Percentiles rank a stretch among this genome's conserved stretches.
These are phyloP conservation scores for Chamaenerion angustifolium DNA, from an alignment of 345 rosid species.

Conservation along the genomic window DNA sequence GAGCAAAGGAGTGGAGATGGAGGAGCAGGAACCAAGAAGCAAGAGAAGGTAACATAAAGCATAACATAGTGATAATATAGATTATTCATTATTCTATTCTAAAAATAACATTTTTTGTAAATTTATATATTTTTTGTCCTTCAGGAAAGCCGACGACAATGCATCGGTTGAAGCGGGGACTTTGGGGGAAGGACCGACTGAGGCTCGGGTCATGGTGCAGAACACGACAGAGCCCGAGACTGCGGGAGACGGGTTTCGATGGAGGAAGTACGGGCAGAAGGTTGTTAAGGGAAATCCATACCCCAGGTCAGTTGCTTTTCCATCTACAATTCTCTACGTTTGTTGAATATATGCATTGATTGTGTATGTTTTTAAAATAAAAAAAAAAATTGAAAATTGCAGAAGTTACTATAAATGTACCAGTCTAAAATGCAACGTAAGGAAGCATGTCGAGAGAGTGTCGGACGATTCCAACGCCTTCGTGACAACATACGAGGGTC, in stretches of 20 bases:
- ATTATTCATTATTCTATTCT: too few species aligned
- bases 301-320: conserved; percentile 43
- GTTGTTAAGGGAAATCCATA: conserved; percentile 89
- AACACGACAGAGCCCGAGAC: conserved; percentile 59
- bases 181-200: conserved; percentile 25
- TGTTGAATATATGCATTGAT: too few species aligned
- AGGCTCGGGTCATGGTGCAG: conserved; percentile 24
- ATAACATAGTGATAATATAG: too few species aligned
- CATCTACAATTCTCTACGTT: too few species aligned
- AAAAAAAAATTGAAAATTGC: conserved; percentile 6
- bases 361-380: too few species aligned
- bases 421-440: conserved; percentile 56
- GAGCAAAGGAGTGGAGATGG: conserved; percentile 38
- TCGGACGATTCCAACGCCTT: conserved; percentile 81
- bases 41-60: conserved; percentile 48
- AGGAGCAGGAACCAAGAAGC: conserved; percentile 34
- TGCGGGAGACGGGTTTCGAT: conserved; percentile 81
- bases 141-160: conserved; percentile 43
- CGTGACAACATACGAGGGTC: conserved; percentile 89
- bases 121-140: not conserved
- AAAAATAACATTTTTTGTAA: too few species aligned
- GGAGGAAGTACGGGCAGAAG: conserved; percentile 99
- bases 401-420: conserved; percentile 96
- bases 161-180: conserved; percentile 37
- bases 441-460: conserved; percentile 88